These are phyloP conservation scores for Hanseniaspora clermontiae DNA, from an alignment of 805 yeast species.

Conservation along the genomic window DNA sequence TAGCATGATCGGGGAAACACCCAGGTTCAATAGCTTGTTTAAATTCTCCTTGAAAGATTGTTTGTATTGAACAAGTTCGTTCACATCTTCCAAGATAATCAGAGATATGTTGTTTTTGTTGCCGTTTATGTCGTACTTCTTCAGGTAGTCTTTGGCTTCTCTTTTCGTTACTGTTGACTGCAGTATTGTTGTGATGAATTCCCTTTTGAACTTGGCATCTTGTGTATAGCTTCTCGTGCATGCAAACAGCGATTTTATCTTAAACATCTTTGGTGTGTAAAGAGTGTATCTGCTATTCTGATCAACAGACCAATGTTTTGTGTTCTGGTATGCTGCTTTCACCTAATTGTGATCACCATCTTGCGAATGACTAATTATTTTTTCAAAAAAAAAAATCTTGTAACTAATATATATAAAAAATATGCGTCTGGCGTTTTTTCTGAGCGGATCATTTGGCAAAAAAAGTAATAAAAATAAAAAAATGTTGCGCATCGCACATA, in stretches of 20 bases:
- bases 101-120: constrained; percentile 21
- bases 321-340: no score
- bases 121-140: constrained; percentile 40
- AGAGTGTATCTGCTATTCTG: neutral
- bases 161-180: constrained; percentile 87
- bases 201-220: constrained; percentile 38
- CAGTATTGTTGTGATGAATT: constrained; percentile 69
- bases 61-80: constrained; percentile 12
- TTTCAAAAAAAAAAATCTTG: no score
- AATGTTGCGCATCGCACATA: no score
- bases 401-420: no score
- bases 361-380: no score
- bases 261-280: neutral
- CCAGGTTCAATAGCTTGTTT: constrained; percentile 29
- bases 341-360: no score
- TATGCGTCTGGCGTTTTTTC: no score
- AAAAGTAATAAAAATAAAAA: no score
- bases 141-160: constrained; percentile 71
- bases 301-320: neutral
- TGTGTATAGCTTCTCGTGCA: constrained; percentile 14
- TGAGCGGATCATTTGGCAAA: no score
- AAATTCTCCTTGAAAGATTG: constrained; percentile 13
- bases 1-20: constrained; percentile 62
- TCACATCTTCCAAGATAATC: constrained; percentile 22
- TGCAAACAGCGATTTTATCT: neutral